Evolutionary conservation across 768 basidiomycete species (phyloP).

Genomic region (Boletus edulis): DNA sequence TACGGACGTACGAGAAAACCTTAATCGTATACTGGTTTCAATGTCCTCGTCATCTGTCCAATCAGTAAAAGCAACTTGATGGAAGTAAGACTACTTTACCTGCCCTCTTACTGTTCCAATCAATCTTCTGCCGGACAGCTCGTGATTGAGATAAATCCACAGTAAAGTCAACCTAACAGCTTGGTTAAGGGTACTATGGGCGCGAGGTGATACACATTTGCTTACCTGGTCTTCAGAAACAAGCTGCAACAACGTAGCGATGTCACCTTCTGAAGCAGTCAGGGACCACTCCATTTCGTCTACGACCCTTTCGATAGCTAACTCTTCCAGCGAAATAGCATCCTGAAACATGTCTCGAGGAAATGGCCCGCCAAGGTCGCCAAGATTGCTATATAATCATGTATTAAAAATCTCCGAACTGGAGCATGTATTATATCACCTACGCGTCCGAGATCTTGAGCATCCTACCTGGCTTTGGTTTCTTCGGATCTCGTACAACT

Average conservation of each 20-base stretch:
- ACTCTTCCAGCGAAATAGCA: slow-evolving; percentile 60
- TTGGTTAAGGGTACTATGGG: background rate
- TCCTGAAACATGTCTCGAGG: slow-evolving; percentile 68
- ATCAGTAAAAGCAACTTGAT: slow-evolving; percentile 3
- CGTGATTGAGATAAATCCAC: slow-evolving; percentile 65
- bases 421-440: slow-evolving; percentile 2
- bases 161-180: slow-evolving; percentile 61
- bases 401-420: background rate
- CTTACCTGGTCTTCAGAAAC: slow-evolving; percentile 77
- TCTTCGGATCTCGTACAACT: slow-evolving; percentile 57
- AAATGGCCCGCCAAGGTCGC: slow-evolving; percentile 62
- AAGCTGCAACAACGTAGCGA: slow-evolving; percentile 72
- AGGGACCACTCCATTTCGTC: slow-evolving; percentile 78
- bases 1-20: slow-evolving; percentile 26
- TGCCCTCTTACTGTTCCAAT: slow-evolving; percentile 90
- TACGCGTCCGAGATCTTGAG: slow-evolving; percentile 76
- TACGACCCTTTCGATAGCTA: slow-evolving; percentile 45
- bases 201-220: background rate
- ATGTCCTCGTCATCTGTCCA: slow-evolving; percentile 78
- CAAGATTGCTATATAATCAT: slow-evolving; percentile 53
- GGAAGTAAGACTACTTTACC: slow-evolving; percentile 40
- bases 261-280: slow-evolving; percentile 76
- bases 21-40: slow-evolving; percentile 62
- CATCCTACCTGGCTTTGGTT: slow-evolving; percentile 67
- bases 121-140: slow-evolving; percentile 52